Conservation (phyloP, 495 filamentous ascomycete species). For the Hyaloscypha hepaticicola region DNA sequence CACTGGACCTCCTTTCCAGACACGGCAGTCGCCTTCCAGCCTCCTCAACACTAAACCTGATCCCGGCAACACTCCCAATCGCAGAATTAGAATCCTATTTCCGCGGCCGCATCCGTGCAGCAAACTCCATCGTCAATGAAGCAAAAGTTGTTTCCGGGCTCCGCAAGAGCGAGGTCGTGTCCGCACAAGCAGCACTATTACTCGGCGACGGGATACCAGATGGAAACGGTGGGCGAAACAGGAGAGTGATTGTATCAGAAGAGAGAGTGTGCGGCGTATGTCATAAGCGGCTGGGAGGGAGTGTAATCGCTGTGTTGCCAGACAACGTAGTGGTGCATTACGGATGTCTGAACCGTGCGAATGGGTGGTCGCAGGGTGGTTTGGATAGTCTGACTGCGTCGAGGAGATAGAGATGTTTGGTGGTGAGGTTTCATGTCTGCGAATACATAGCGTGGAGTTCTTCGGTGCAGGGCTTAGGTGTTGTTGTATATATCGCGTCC, state of each 20-base stretch:
- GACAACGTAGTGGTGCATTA: constrained; percentile 74
- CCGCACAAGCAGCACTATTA: constrained; percentile 66
- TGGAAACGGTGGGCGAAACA: constrained; percentile 59
- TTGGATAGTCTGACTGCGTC: constrained; percentile 20
- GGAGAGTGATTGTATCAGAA: constrained; percentile 76
- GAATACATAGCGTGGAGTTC: constrained; percentile 23
- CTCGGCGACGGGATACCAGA: constrained; percentile 60
- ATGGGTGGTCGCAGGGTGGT: constrained; percentile 5
- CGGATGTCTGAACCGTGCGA: constrained; percentile 63
- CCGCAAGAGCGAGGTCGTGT: constrained; percentile 68
- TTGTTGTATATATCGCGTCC: constrained; percentile 12
- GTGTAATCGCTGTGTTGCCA: constrained; percentile 67
- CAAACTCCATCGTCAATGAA: constrained; percentile 77
- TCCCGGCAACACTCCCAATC: constrained; percentile 78
- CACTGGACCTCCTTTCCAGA: constrained; percentile 80
- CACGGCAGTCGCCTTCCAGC: constrained; percentile 92
- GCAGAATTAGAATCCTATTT: constrained; percentile 87
- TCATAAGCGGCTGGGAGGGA: constrained; percentile 86
- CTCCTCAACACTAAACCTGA: constrained; percentile 74
- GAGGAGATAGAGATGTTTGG: constrained; percentile 16
- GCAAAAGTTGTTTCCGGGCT: constrained; percentile 71
- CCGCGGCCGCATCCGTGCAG: constrained; percentile 83
- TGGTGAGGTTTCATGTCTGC: background rate
- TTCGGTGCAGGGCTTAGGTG: background rate
- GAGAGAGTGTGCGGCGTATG: constrained; percentile 89